phyloP scores from a whole-genome alignment of 768 basidiomycete genomes.

The Leccinum barrowsii region DNA sequence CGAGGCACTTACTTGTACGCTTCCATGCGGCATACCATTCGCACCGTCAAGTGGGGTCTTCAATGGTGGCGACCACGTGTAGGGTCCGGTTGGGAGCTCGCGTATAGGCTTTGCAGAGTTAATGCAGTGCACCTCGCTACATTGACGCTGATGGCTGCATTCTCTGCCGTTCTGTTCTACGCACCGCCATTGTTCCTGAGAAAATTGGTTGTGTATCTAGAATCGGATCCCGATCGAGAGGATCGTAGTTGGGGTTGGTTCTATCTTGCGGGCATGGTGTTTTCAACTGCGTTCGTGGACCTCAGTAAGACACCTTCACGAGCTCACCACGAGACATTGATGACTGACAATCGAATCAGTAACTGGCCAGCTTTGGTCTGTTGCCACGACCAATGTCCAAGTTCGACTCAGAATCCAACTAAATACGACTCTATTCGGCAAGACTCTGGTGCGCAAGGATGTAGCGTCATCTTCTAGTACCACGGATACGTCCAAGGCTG shows the following conservation, averaged over 20 bases:
- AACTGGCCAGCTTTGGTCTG: constrained; percentile 67
- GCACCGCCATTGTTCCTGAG: constrained; percentile 58
- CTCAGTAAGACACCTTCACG: constrained; percentile 34
- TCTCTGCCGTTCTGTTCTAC: constrained; percentile 65
- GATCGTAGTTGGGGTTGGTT: constrained; percentile 73
- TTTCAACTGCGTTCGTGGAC: constrained; percentile 40
- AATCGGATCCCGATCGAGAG: constrained; percentile 54
- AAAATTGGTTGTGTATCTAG: constrained; percentile 59
- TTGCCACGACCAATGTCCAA: constrained; percentile 67
- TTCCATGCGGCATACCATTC: constrained; percentile 59
- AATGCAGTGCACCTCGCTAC: constrained; percentile 43
- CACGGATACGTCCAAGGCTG: constrained; percentile 22
- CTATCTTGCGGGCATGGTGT: constrained; percentile 52
- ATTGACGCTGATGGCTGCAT: constrained; percentile 49
- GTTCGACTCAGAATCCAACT: constrained; percentile 70
- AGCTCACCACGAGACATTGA: background rate
- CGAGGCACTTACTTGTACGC: constrained; percentile 62
- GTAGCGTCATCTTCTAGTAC: constrained; percentile 59
- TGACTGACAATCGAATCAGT: constrained; percentile 30
- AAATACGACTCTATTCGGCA: constrained; percentile 80
- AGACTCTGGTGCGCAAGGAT: constrained; percentile 84
- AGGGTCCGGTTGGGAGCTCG: constrained; percentile 64
- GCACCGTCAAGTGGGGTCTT: constrained; percentile 46
- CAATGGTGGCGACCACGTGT: constrained; percentile 55
- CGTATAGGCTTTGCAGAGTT: constrained; percentile 56